These are phyloP conservation scores for Blechomonas ayalai DNA, from an alignment of 208 protist species.

Conservation along the genomic window DNA sequence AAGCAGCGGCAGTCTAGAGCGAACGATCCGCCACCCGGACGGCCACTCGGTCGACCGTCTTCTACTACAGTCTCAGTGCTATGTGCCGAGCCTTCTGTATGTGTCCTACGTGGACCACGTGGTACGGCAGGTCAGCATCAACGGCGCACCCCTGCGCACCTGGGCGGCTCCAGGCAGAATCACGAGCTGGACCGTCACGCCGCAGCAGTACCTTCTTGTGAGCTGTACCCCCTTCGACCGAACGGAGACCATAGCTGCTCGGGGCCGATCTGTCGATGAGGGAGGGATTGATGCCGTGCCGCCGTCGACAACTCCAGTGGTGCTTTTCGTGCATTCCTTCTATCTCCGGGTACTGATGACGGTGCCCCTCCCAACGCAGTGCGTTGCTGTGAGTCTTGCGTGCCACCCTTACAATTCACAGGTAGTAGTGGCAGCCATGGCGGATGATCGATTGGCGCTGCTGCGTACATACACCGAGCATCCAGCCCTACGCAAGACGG, in stretches of 20 bases:
- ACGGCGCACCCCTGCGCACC: constrained; percentile 66
- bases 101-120: constrained; percentile 60
- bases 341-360: constrained; percentile 11
- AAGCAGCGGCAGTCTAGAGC: constrained; percentile 50
- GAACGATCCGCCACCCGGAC: constrained; percentile 59
- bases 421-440: constrained; percentile 46
- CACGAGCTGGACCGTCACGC: constrained; percentile 50
- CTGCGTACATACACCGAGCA: constrained; percentile 12
- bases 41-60: constrained; percentile 60
- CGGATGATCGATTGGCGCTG: constrained; percentile 20
- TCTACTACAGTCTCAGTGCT: constrained; percentile 68
- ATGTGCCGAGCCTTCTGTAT: constrained; percentile 79
- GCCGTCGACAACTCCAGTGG: constrained; percentile 3
- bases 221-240: constrained; percentile 17
- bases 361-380: constrained; percentile 13
- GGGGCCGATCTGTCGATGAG: background rate
- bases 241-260: background rate
- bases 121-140: constrained; percentile 75
- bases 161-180: constrained; percentile 50
- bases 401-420: constrained; percentile 59
- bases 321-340: constrained; percentile 67
- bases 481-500: too few species aligned
- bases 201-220: constrained; percentile 66
- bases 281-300: background rate
- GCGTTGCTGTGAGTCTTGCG: constrained; percentile 29